Base-by-base conservation (phyloP, 805 yeast species). In the Candida incommunis region DNA sequence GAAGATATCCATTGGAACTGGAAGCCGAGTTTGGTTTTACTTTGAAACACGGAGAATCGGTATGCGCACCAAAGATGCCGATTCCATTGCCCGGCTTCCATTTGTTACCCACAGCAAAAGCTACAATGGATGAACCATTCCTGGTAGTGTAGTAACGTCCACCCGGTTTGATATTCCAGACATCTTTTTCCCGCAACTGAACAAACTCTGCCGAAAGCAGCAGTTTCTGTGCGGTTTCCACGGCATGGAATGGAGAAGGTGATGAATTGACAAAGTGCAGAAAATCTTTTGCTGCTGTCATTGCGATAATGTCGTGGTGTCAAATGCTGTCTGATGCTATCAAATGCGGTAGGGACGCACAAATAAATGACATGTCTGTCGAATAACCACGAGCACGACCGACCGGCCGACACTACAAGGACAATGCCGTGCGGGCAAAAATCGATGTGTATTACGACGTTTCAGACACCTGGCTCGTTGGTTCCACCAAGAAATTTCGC, bases 241-340 rank as follows among this genome's bases (percentile, higher is more conserved):
- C 95, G 0, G 87, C 95, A 62, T 92, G 97, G 61, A 87, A 90
- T 0, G 97, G 97, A 0, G 97, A 80, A 16, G 96, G 97, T 0
- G 95, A 81, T 2, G 72, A 69, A 64, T 86, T 86, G 49, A 92
- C 80, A 58, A 82, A 90, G 40, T 75, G 69, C 42, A 88, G 67
- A 56, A 88, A 85, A 42, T 80, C 37, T 31, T 31, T 31, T 5
- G 18, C 37, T 4, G 37, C 37, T 31, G 37, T 13, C n/a, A n/a
- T n/a, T n/a, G n/a, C n/a, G n/a, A n/a, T n/a, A n/a, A n/a, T n/a
- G n/a, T n/a, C n/a, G n/a, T n/a, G n/a, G n/a, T n/a, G n/a, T n/a
- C n/a, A n/a, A n/a, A n/a, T n/a, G n/a, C n/a, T n/a, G n/a, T n/a
- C n/a, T n/a, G n/a, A n/a, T n/a, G n/a, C n/a, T n/a, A n/a, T n/a